These are phyloP conservation scores for Microdochium paspali DNA, from an alignment of 2,329 filamentous ascomycete genomes.

Conservation along the genomic window DNA sequence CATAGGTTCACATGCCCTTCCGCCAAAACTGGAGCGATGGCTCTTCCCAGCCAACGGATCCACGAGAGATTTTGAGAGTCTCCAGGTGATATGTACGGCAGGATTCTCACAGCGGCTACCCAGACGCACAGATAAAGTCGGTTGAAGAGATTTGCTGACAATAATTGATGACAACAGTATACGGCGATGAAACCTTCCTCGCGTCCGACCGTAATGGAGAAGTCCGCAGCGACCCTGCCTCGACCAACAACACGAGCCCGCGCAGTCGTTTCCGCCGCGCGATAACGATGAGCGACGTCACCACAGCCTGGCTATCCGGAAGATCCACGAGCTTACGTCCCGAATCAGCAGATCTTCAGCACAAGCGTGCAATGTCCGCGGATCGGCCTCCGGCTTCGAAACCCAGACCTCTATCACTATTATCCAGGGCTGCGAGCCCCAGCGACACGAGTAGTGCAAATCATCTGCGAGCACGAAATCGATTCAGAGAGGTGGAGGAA, in stretches of 20 bases:
- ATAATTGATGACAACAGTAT: conserved; percentile 5
- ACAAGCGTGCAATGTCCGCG: background rate
- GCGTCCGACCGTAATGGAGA: conserved; percentile 17
- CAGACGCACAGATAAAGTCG: background rate
- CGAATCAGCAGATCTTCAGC: background rate
- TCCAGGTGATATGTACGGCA: conserved; percentile 14
- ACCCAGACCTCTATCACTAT: background rate
- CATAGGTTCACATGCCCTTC: conserved; percentile 16
- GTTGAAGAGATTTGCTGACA: background rate
- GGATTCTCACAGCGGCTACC: background rate
- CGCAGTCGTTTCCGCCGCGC: background rate
- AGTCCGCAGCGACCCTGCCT: conserved; percentile 11
- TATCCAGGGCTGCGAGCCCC: background rate
- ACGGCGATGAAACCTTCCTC: conserved; percentile 16
- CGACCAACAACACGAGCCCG: conserved; percentile 6
- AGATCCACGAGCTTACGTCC: background rate
- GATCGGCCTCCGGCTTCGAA: background rate
- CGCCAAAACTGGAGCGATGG: conserved; percentile 15
- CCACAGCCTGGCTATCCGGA: background rate
- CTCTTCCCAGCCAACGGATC: conserved; percentile 17
- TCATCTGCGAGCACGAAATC: background rate
- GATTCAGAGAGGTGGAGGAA: background rate
- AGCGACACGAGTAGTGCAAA: background rate
- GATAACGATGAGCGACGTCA: background rate
- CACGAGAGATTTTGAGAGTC: conserved; percentile 16